Percentiles rank a stretch among this genome's conserved stretches.
These are phyloP conservation scores for Heterobasidion parviporum DNA, from an alignment of 1,284 basidiomycete genomes.

Conservation along the genomic window DNA sequence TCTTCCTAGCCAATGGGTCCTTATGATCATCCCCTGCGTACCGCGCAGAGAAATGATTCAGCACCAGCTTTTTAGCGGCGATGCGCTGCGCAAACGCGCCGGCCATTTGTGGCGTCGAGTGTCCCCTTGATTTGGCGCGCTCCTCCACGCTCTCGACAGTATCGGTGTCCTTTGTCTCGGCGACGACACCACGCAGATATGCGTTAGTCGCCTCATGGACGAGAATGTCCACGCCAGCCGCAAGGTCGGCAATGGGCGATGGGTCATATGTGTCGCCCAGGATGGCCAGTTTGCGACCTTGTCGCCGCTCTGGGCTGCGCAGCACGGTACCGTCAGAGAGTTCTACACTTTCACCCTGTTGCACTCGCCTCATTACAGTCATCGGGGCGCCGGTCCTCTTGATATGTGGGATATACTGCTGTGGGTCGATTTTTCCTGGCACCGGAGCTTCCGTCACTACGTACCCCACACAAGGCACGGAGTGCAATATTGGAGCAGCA, in stretches of 20 bases:
- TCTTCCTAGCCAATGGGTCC: constrained; percentile 33
- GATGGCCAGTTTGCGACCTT: constrained; percentile 70
- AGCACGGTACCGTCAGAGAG: constrained; percentile 77
- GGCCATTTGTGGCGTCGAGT: constrained; percentile 91
- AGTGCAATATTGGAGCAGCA: constrained; percentile 79
- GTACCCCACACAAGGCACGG: constrained; percentile 80
- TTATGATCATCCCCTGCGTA: constrained; percentile 33
- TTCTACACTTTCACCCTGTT: constrained; percentile 59
- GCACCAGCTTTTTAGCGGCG: constrained; percentile 55
- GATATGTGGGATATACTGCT: constrained; percentile 53
- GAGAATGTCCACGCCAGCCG: constrained; percentile 55
- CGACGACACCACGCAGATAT: constrained; percentile 65
- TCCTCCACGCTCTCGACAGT: constrained; percentile 57
- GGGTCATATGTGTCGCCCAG: constrained; percentile 81
- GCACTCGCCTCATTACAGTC: constrained; percentile 61
- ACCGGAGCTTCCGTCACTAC: constrained; percentile 72
- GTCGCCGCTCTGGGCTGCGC: constrained; percentile 58
- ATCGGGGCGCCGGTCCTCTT: constrained; percentile 69
- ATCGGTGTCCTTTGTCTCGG: constrained; percentile 45
- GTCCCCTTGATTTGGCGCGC: constrained; percentile 74
- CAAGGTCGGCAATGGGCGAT: constrained; percentile 49
- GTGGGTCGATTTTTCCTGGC: constrained; percentile 67
- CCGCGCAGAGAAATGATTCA: constrained; percentile 81
- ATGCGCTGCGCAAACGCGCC: constrained; percentile 73
- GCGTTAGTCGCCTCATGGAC: constrained; percentile 92